Evolutionary conservation across 371 early-diverging fungal species (phyloP).

Genomic region (Mortierella sp.): DNA sequence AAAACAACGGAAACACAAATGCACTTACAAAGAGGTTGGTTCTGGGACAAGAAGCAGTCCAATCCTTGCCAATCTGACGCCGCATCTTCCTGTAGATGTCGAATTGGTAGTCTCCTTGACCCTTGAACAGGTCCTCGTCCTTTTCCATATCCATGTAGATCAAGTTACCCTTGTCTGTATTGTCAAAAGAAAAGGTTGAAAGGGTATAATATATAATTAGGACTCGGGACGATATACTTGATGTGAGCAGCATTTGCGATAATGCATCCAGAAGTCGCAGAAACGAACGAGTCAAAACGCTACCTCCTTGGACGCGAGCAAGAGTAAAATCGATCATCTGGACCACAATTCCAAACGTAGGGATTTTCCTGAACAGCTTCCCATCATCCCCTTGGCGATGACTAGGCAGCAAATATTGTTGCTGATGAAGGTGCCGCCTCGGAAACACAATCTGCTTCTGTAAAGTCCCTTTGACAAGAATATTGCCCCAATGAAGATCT

Average conservation of each 20-base stretch:
- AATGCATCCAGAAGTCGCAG: no score
- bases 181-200: neutral
- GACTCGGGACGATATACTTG: neutral
- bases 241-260: no score
- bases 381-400: neutral
- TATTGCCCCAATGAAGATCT: slow-evolving; percentile 93
- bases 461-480: slow-evolving; percentile 72
- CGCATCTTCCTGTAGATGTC: slow-evolving; percentile 87
- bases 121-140: slow-evolving; percentile 77
- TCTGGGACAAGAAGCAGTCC: slow-evolving; percentile 67
- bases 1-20: neutral
- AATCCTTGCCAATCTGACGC: slow-evolving; percentile 59
- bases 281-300: no score
- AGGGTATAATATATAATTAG: neutral
- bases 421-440: slow-evolving; percentile 5
- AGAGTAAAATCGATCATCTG: slow-evolving; percentile 84
- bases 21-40: slow-evolving; percentile 69
- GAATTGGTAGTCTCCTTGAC: slow-evolving; percentile 83
- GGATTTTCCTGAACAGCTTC: slow-evolving; percentile 28
- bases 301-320: slow-evolving; percentile 64
- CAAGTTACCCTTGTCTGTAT: slow-evolving; percentile 31
- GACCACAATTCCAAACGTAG: slow-evolving; percentile 67
- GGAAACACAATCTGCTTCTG: slow-evolving; percentile 27
- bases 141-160: slow-evolving; percentile 57
- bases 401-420: no score